These are phyloP conservation scores for Hemileccinum impolitum DNA, from an alignment of 768 basidiomycete genomes.

Conservation along the genomic window DNA sequence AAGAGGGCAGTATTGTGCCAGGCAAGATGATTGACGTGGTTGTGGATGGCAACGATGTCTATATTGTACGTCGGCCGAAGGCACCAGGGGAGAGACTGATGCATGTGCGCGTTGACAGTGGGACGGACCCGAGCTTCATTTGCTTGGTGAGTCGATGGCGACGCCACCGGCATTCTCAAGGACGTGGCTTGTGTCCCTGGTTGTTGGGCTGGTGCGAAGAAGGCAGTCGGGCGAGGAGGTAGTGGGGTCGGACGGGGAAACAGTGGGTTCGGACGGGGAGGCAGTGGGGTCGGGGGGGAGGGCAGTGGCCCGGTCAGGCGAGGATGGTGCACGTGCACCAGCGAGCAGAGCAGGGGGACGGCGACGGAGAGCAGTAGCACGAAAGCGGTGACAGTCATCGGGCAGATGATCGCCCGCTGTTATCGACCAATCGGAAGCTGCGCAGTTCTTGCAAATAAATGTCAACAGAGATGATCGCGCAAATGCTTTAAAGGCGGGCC, in stretches of 20 bases:
- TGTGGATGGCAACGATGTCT: constrained; percentile 74
- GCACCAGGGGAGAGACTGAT: constrained; percentile 9
- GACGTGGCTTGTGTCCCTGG: constrained; percentile 68
- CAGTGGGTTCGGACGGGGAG: constrained; percentile 35
- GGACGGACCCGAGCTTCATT: constrained; percentile 54
- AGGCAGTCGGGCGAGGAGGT: constrained; percentile 5
- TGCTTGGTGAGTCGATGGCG: constrained; percentile 58
- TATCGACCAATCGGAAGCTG: constrained; percentile 31
- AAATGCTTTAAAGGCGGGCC: constrained; percentile 24
- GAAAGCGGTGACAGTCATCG: constrained; percentile 35
- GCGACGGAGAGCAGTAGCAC: constrained; percentile 52
- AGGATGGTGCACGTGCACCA: too few relatives aligned
- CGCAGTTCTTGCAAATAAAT: constrained; percentile 18
- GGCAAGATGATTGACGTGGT: constrained; percentile 73
- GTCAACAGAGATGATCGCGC: constrained; percentile 19
- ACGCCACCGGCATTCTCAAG: constrained; percentile 50
- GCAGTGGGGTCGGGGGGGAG: constrained; percentile 38
- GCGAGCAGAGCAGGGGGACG: constrained; percentile 58
- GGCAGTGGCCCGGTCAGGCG: too few relatives aligned
- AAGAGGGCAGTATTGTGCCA: constrained; percentile 48
- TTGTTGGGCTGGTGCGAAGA: constrained; percentile 22
- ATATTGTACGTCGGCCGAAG: constrained; percentile 53
- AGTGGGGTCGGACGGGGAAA: constrained; percentile 12
- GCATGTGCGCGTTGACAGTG: constrained; percentile 39
- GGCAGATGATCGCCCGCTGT: constrained; percentile 2